phyloP scores from a whole-genome alignment of 768 basidiomycete species.

The Melanogaster broomeanus region DNA sequence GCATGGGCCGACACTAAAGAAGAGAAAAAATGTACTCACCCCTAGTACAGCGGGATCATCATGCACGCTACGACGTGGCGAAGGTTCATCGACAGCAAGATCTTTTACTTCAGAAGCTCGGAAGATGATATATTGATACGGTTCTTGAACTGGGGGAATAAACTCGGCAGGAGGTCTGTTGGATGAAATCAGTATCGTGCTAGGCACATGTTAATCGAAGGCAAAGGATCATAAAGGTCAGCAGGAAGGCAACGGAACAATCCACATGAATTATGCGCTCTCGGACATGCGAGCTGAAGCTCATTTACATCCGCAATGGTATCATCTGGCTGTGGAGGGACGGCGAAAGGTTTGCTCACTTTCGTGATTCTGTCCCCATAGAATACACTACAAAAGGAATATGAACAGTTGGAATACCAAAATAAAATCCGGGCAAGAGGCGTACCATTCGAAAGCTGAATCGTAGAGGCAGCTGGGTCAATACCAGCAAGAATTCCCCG shows the following conservation, averaged over 20 bases:
- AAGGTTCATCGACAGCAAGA: slow-evolving; percentile 76
- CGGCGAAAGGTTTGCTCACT: slow-evolving; percentile 45
- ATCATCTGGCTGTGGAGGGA: slow-evolving; percentile 32
- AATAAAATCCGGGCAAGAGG: slow-evolving; percentile 3
- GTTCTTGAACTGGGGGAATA: slow-evolving; percentile 80
- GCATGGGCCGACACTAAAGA: slow-evolving; percentile 3
- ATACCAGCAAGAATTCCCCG: slow-evolving; percentile 86
- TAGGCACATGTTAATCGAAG: neutral
- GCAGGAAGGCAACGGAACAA: slow-evolving; percentile 68
- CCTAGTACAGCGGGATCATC: slow-evolving; percentile 86
- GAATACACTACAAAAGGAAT: slow-evolving; percentile 58
- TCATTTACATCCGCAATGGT: slow-evolving; percentile 42
- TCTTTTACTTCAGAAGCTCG: slow-evolving; percentile 90
- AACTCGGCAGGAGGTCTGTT: slow-evolving; percentile 71
- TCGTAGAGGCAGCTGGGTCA: slow-evolving; percentile 82
- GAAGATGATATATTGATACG: slow-evolving; percentile 90
- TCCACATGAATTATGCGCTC: slow-evolving; percentile 57
- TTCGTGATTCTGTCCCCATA: slow-evolving; percentile 85
- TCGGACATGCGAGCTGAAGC: slow-evolving; percentile 37
- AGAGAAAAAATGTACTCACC: slow-evolving; percentile 45
- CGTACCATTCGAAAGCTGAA: slow-evolving; percentile 83
- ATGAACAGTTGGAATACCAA: neutral
- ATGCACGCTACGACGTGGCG: slow-evolving; percentile 62
- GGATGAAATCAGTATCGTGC: slow-evolving; percentile 27
- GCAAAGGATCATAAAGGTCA: slow-evolving; percentile 30